These are phyloP conservation scores for Gomphus sp. DNA, from an alignment of 1,284 basidiomycete species.

Conservation along the genomic window DNA sequence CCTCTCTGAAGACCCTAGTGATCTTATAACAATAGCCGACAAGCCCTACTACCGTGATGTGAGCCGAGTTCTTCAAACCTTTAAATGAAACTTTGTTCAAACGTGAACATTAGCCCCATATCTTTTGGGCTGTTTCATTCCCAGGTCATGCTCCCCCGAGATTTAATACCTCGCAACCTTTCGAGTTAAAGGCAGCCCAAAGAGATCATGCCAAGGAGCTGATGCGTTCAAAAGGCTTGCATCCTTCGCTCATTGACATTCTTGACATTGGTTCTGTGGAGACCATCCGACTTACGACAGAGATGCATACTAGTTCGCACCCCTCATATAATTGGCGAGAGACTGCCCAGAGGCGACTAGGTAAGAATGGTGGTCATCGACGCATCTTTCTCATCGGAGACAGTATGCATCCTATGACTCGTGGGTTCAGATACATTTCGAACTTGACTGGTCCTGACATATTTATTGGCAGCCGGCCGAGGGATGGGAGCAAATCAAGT, in stretches of 20 bases:
- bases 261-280: constrained; percentile 8
- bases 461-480: not conserved
- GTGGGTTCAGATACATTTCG: not conserved
- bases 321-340: constrained; percentile 8
- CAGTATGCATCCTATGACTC: constrained; percentile 12
- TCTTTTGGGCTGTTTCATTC: constrained; percentile 10
- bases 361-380: constrained; percentile 8
- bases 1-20: constrained; percentile 6
- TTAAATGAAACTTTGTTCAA: not conserved
- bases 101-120: constrained; percentile 2
- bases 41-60: constrained; percentile 8
- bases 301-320: constrained; percentile 8
- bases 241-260: constrained; percentile 5
- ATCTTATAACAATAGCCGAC: constrained; percentile 5
- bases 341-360: not conserved
- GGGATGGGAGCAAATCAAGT: constrained; percentile 11
- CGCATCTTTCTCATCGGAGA: constrained; percentile 8
- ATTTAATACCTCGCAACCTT: not conserved
- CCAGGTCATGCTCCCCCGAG: constrained; percentile 7
- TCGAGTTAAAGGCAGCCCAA: constrained; percentile 3
- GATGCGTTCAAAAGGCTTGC: constrained; percentile 10
- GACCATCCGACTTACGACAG: constrained; percentile 7
- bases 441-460: not conserved
- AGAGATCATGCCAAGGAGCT: constrained; percentile 6
- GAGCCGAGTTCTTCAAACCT: not conserved